Evolutionary conservation across 148 eudicot genomes (phyloP).

Genomic region (Arctostaphylos glauca): DNA sequence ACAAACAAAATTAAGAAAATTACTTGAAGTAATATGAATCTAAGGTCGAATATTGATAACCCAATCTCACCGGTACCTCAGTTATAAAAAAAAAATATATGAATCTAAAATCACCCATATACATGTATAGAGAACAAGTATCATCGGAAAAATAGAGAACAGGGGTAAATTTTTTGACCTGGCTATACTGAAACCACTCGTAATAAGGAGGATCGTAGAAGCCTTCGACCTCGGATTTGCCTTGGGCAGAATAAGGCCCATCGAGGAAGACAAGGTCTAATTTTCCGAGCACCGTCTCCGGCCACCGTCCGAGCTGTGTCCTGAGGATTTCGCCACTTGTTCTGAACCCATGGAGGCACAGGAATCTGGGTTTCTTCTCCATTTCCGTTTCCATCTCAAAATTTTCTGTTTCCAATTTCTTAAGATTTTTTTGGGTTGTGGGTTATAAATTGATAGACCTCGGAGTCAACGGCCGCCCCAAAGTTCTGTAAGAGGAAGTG

Average conservation of each 20-base stretch:
- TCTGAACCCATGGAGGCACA: constrained; percentile 29
- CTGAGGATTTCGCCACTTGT: constrained; percentile 23
- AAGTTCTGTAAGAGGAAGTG: too few relatives aligned
- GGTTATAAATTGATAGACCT: too few relatives aligned
- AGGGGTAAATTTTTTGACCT: constrained; percentile 13
- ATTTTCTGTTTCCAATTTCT: not conserved
- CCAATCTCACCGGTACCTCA: too few relatives aligned
- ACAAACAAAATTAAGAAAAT: not conserved
- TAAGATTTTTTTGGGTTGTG: not conserved
- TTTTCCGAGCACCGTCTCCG: constrained; percentile 14
- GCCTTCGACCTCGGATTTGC: constrained; percentile 20
- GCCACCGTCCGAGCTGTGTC: constrained; percentile 24
- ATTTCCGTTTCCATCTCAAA: not conserved
- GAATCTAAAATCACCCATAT: too few relatives aligned
- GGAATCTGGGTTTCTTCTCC: constrained; percentile 17
- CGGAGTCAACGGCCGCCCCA: too few relatives aligned
- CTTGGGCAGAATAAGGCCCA: constrained; percentile 16
- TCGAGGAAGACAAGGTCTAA: constrained; percentile 26
- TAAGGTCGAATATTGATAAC: too few relatives aligned
- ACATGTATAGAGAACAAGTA: too few relatives aligned
- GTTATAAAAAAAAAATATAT: too few relatives aligned
- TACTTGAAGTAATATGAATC: not conserved
- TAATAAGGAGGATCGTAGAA: constrained; percentile 23
- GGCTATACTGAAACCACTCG: constrained; percentile 23
- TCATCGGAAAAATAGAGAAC: too few relatives aligned